phyloP scores from a whole-genome alignment of 129 eudicot genomes.

The Escallonia herrerae region DNA sequence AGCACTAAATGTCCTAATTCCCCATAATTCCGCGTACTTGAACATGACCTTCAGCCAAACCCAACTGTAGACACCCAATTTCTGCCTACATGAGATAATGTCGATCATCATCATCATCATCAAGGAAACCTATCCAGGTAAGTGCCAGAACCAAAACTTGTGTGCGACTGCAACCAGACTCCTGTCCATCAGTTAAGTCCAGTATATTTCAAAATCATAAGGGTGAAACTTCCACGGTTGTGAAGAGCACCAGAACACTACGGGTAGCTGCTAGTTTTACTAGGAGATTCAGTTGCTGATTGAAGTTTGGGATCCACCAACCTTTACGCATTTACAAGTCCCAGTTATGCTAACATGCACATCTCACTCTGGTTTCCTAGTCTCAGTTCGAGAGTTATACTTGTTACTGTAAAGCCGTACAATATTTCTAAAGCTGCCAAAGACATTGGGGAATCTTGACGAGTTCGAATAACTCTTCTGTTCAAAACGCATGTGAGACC shows the following conservation, averaged over 20 bases:
- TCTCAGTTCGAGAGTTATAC: slow-evolving; percentile 8
- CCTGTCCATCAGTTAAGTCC: background rate
- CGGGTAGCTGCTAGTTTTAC: too few species aligned
- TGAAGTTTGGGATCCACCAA: background rate
- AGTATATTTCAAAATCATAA: too few species aligned
- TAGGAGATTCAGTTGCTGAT: too few species aligned
- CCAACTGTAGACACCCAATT: background rate
- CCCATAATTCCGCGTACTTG: background rate
- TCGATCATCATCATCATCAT: background rate
- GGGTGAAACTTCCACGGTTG: too few species aligned
- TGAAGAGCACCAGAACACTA: background rate
- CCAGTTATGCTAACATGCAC: background rate
- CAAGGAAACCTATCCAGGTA: background rate
- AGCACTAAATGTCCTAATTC: background rate
- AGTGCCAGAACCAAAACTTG: background rate
- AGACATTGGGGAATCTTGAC: slow-evolving; percentile 6
- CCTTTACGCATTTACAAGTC: background rate
- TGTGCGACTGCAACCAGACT: background rate
- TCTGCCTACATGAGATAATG: background rate
- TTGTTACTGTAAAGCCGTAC: slow-evolving; percentile 12
- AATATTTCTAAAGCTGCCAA: slow-evolving; percentile 21
- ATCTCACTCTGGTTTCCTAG: slow-evolving; percentile 5
- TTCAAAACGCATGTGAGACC: slow-evolving; percentile 12
- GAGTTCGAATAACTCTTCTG: slow-evolving; percentile 19
- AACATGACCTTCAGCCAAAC: background rate